Evolutionary conservation across 768 basidiomycete species (phyloP).

Genomic region (Symmetrospora coprosmae): DNA sequence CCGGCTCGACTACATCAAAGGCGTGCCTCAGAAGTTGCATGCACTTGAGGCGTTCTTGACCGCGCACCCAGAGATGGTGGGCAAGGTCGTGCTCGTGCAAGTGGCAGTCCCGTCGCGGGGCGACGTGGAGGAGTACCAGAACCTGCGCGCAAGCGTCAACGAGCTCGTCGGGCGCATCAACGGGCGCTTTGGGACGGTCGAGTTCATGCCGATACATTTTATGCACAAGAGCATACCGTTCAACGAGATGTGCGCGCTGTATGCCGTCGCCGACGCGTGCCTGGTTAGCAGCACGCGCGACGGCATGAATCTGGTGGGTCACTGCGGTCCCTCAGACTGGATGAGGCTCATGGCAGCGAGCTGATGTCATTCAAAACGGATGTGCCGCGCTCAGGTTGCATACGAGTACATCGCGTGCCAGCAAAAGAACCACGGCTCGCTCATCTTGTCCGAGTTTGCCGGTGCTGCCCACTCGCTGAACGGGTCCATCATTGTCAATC

Average conservation of each 20-base stretch:
- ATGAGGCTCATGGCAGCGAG: not conserved
- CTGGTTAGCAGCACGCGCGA: slow-evolving; percentile 88
- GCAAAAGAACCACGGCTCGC: slow-evolving; percentile 76
- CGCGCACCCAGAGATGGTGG: slow-evolving; percentile 98
- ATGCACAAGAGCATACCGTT: slow-evolving; percentile 91
- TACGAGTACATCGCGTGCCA: slow-evolving; percentile 98
- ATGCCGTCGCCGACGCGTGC: slow-evolving; percentile 90
- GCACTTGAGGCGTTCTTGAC: slow-evolving; percentile 90
- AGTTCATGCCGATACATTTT: slow-evolving; percentile 99
- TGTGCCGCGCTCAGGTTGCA: slow-evolving; percentile 52
- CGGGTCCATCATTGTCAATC: slow-evolving; percentile 92
- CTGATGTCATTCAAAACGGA: not conserved
- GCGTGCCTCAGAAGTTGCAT: slow-evolving; percentile 94
- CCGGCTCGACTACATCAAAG: slow-evolving; percentile 98
- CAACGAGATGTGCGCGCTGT: slow-evolving; percentile 93
- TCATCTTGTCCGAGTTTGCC: slow-evolving; percentile 97
- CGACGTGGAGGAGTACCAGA: slow-evolving; percentile 99
- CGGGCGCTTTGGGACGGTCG: slow-evolving; percentile 94
- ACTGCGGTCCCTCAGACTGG: not conserved
- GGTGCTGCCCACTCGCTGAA: slow-evolving; percentile 61
- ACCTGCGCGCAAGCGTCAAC: slow-evolving; percentile 84
- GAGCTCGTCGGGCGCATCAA: slow-evolving; percentile 97
- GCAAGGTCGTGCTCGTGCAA: slow-evolving; percentile 93
- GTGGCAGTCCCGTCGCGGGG: slow-evolving; percentile 93
- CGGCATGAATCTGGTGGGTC: slow-evolving; percentile 90